Evolutionary conservation across 805 yeast species (phyloP).

Genomic region (Candida tammaniensis): DNA sequence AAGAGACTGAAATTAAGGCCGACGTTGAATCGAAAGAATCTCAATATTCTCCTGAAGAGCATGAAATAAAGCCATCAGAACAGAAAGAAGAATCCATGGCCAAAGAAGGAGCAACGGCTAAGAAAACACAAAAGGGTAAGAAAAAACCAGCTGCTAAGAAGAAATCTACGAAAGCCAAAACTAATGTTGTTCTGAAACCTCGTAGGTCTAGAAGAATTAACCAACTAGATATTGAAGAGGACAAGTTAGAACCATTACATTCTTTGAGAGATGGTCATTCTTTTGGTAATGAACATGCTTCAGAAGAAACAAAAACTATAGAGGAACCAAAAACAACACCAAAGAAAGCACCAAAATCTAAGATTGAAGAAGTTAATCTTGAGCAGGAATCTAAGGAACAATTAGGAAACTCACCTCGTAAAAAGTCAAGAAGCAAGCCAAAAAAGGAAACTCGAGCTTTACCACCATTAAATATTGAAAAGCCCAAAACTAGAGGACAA

Average conservation of each 20-base stretch:
- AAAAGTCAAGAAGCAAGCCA: background rate
- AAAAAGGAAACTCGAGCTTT: background rate
- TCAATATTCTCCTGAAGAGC: too few relatives aligned
- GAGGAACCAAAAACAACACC: too few relatives aligned
- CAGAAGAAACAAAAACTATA: background rate
- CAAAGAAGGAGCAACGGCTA: too few relatives aligned
- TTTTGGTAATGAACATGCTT: constrained; percentile 15
- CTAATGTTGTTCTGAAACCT: background rate
- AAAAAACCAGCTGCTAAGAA: too few relatives aligned
- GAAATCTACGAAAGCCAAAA: background rate
- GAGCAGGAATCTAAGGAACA: background rate
- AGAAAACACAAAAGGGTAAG: constrained; percentile 10
- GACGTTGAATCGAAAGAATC: background rate
- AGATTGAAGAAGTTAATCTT: background rate
- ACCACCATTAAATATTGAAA: background rate
- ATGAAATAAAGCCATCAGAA: too few relatives aligned
- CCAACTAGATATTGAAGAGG: constrained; percentile 20
- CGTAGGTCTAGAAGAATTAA: constrained; percentile 11
- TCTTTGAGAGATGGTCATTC: constrained; percentile 25
- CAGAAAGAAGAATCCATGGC: too few relatives aligned
- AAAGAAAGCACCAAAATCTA: too few relatives aligned
- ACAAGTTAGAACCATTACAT: constrained; percentile 20
- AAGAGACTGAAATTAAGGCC: background rate
- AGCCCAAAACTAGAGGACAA: too few relatives aligned
- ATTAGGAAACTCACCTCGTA: constrained; percentile 2